Base-by-base conservation (phyloP, 164 flowering plant species). In the Macadamia integrifolia region DNA sequence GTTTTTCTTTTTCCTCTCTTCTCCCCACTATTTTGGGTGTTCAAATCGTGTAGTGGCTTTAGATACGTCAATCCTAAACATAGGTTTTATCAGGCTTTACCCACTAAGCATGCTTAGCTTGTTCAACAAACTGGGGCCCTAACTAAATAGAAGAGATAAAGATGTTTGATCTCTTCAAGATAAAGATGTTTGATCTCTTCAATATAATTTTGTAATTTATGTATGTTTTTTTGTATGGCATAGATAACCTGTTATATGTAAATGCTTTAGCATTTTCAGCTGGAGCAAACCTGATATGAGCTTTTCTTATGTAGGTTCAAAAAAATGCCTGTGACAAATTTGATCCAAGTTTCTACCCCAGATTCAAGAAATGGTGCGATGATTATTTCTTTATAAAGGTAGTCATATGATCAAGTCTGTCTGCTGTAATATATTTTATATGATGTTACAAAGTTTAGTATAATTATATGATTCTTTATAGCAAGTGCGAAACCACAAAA, bases 361-460 rank as follows among this genome's bases (percentile, higher is more conserved):
- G 84, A 62, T 95, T 95, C 84, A 95, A 95, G 80, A 95, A 95
- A 80, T 95, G 99, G 99, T 95, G 99, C 73, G 99, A 95, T 86
- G 97, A 95, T 78, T 95, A 95, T 78, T 95, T 95, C 74, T 86
- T 75, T 65, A 92, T 92, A 66, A 89, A 88, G 97, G 99, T 92
- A 74, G 32, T 23, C 14, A 57, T 56, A 29, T 68, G 55, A 17
- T 62, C 15, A 23, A 11, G 15, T 68, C 65, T 64, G 43, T 59
- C 49, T 9, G 31, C 17, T 46, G 5, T 35, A 46, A 46, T 46
- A 46, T 46, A 3, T 46, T 8, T 46, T 11, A 46, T 8, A 46
- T 46, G 50, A 46, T 46, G 0, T 35, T 35, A 35, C 40, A 35
- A 2, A 35, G 40, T 35, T 35, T 35, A 35, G 40, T 35, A 2